Base-by-base conservation (phyloP, 2,329 filamentous ascomycete species). In the Talaromyces sp. region DNA sequence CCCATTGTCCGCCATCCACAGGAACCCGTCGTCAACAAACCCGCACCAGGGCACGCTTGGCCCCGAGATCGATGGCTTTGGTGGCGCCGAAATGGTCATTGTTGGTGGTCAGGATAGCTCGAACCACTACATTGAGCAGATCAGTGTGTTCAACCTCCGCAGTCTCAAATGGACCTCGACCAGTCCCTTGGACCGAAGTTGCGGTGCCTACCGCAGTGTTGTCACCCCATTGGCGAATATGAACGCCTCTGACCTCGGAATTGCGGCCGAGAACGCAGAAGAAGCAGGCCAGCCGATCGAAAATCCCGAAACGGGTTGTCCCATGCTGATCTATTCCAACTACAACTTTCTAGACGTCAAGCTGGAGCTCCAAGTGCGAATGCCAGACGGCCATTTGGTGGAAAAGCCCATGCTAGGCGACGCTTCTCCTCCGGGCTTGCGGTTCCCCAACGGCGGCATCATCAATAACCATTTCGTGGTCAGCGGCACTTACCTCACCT, bases 121-220 rank as follows among this genome's bases (percentile, higher is more conserved):
- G n/a, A 99, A 99, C 74, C 93, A 96, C 74, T 99, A 99, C 72
- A 99, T 99, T 67, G 93, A 99, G 75, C 92, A 99, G 76, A 96
- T 99, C 65, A 98, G 92, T 72, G 92, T 99, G 2, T 99, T 99
- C 81, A 99, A 99, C 70, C 81, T 99, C 28, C 86, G 95, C 55
- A 97, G 92, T 73, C 79, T 98, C 63, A 96, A 95, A 77, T 99
- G 95, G 95, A 96, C 92, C 1, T 91, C 90, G 19, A 97, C 92
- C 1, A 91, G 91, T 65, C 82, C 88, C 1, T 82, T 98, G 53
- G 93, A 92, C 57, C 91, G 93, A 75, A 96, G 92, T 70, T 99
- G 95, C 72, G 95, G 95, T 65, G 95, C 95, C 1, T 99, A 99
- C 75, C 88, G 95, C 65, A 97, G 93, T 72, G 95, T 99, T 19